Percentiles rank a stretch among this genome's conserved stretches.
These are phyloP conservation scores for Diutina siamensis DNA, from an alignment of 1,139 yeast genomes.

Conservation along the genomic window DNA sequence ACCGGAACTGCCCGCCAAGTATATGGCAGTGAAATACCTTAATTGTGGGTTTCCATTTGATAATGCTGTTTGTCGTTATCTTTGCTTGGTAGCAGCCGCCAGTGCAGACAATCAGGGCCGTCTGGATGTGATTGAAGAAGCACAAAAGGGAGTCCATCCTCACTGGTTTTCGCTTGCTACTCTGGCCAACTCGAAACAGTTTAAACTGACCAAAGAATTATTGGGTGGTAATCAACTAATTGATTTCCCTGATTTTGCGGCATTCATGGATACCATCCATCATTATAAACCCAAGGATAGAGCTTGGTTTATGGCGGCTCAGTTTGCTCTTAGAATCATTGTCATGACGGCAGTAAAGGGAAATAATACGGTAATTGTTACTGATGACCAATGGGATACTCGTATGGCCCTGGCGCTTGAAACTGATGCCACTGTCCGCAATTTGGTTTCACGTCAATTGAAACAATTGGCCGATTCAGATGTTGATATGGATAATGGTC, in stretches of 20 bases:
- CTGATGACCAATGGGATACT: conserved; percentile 68
- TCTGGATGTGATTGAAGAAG: conserved; percentile 71
- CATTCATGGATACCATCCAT: not conserved
- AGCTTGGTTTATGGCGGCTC: not conserved
- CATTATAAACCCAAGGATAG: not conserved
- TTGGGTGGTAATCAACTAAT: conserved; percentile 20
- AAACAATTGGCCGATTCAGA: conserved; percentile 10
- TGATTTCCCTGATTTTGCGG: conserved; percentile 14
- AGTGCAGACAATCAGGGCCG: conserved; percentile 28
- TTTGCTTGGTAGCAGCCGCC: conserved; percentile 58
- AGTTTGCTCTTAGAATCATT: conserved; percentile 40
- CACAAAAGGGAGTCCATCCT: conserved; percentile 75
- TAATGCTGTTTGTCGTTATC: conserved; percentile 56
- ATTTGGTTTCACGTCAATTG: conserved; percentile 20
- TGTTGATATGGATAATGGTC: conserved; percentile 13
- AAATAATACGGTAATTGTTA: conserved; percentile 42
- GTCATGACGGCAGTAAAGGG: conserved; percentile 52
- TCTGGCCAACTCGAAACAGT: conserved; percentile 27
- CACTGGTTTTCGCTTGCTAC: conserved; percentile 45
- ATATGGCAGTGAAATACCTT: conserved; percentile 53
- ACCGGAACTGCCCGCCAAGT: conserved; percentile 25
- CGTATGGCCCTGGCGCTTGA: conserved; percentile 65
- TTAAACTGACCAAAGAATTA: conserved; percentile 32
- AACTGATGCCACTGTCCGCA: conserved; percentile 43
- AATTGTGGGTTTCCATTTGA: conserved; percentile 57